These are phyloP conservation scores for Colletotrichum tropicicola DNA, from an alignment of 2,329 filamentous ascomycete species.

Conservation along the genomic window DNA sequence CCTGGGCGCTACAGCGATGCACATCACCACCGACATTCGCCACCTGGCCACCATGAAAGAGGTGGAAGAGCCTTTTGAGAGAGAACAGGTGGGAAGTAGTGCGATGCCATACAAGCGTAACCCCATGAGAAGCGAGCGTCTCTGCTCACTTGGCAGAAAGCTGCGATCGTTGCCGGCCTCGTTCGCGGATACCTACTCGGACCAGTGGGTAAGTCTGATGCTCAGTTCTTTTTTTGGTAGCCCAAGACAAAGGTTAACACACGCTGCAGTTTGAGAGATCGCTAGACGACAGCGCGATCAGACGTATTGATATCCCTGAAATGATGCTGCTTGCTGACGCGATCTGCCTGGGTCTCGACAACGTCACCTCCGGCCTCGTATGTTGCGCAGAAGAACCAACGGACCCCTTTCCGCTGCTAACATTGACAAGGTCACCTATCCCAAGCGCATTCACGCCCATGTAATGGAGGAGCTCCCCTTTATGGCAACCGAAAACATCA, in stretches of 20 bases:
- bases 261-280: slow-evolving; percentile 72
- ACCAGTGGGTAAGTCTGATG: slow-evolving; percentile 1
- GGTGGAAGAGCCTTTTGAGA: slow-evolving; percentile 82
- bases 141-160: slow-evolving; percentile 33
- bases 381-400: neutral
- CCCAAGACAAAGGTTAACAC: neutral
- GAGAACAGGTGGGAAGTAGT: slow-evolving; percentile 71
- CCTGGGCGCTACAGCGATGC: slow-evolving; percentile 77
- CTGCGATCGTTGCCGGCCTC: slow-evolving; percentile 40
- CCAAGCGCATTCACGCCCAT: slow-evolving; percentile 72
- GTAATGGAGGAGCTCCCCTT: slow-evolving; percentile 85
- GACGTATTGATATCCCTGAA: slow-evolving; percentile 51
- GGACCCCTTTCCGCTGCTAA: neutral
- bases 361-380: slow-evolving; percentile 69
- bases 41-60: slow-evolving; percentile 82
- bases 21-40: slow-evolving; percentile 79
- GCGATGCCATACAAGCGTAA: slow-evolving; percentile 52
- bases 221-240: neutral
- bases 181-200: slow-evolving; percentile 37
- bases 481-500: slow-evolving; percentile 79
- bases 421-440: slow-evolving; percentile 60
- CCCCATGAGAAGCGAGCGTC: slow-evolving; percentile 57
- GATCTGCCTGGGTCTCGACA: slow-evolving; percentile 73
- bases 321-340: slow-evolving; percentile 74
- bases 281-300: slow-evolving; percentile 79